Percentiles rank a stretch among this genome's conserved stretches.
Evolutionary conservation across 2,329 filamentous ascomycete species (phyloP).

Genomic region (Zymoseptoria tritici): DNA sequence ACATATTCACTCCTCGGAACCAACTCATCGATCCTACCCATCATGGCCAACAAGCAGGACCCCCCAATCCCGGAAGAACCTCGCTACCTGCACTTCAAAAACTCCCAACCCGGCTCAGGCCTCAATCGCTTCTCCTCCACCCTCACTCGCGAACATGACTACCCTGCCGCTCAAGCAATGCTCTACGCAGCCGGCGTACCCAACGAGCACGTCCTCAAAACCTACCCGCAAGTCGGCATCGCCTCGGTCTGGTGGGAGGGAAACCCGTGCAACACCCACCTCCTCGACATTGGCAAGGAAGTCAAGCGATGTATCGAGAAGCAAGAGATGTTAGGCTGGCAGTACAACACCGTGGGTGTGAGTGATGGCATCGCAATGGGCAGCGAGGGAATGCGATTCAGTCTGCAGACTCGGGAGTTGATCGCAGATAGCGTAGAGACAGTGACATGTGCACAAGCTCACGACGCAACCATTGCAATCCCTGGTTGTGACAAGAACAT

Average conservation of each 20-base stretch:
- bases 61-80: slow-evolving; percentile 34
- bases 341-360: slow-evolving; percentile 82
- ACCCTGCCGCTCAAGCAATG: slow-evolving; percentile 91
- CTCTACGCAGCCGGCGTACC: slow-evolving; percentile 88
- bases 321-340: slow-evolving; percentile 86
- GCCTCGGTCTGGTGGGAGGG: slow-evolving; percentile 96
- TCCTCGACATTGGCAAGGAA: slow-evolving; percentile 79
- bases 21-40: slow-evolving; percentile 62
- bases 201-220: slow-evolving; percentile 77
- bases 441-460: slow-evolving; percentile 82
- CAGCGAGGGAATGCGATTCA: slow-evolving; percentile 90
- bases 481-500: slow-evolving; percentile 98
- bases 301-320: slow-evolving; percentile 76
- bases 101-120: slow-evolving; percentile 47
- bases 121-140: slow-evolving; percentile 82
- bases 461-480: slow-evolving; percentile 89
- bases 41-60: slow-evolving; percentile 31
- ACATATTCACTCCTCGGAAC: too few species aligned
- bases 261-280: slow-evolving; percentile 72
- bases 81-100: slow-evolving; percentile 51
- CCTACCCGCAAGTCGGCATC: slow-evolving; percentile 80
- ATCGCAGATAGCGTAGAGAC: slow-evolving; percentile 94
- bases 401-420: slow-evolving; percentile 80
- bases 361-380: slow-evolving; percentile 95
- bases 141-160: slow-evolving; percentile 79